These are phyloP conservation scores for Taxillus chinensis DNA, from an alignment of 164 flowering plant genomes.

Conservation along the genomic window DNA sequence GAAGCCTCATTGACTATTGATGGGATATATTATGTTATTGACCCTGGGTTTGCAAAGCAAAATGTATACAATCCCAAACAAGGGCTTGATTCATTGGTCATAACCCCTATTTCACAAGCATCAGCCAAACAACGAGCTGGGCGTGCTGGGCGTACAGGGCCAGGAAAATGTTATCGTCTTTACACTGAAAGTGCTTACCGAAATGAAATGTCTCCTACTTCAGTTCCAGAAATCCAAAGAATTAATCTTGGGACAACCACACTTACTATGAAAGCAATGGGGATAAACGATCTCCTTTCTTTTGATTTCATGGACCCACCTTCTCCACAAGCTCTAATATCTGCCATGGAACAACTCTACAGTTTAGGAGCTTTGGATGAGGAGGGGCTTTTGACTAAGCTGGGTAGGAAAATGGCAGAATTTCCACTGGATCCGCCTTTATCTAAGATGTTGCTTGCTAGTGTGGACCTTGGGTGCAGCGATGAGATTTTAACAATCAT, in stretches of 20 bases:
- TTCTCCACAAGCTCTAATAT: slow-evolving; percentile 4
- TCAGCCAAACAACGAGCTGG: slow-evolving; percentile 3
- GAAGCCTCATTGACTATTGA: slow-evolving; percentile 2
- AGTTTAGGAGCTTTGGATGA: slow-evolving; percentile 4
- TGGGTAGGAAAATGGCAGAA: slow-evolving; percentile 5
- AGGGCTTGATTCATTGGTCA: slow-evolving; percentile 1
- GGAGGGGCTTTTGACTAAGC: slow-evolving; percentile 1
- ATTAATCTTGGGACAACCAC: not conserved
- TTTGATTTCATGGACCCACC: slow-evolving; percentile 6
- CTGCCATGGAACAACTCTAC: slow-evolving; percentile 6
- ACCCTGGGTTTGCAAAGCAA: slow-evolving; percentile 3
- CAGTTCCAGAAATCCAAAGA: slow-evolving; percentile 2
- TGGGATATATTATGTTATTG: slow-evolving; percentile 2
- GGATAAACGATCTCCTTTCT: slow-evolving; percentile 3
- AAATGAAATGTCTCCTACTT: slow-evolving; percentile 2
- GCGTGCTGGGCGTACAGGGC: slow-evolving; percentile 4
- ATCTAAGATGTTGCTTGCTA: slow-evolving; percentile 4
- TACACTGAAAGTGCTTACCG: slow-evolving; percentile 3
- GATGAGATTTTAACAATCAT: slow-evolving; percentile 4
- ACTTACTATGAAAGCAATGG: slow-evolving; percentile 3
- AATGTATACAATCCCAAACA: slow-evolving; percentile 5
- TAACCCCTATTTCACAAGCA: slow-evolving; percentile 2
- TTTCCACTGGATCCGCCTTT: slow-evolving; percentile 4
- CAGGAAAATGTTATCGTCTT: slow-evolving; percentile 3
- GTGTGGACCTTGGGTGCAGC: slow-evolving; percentile 3